Evolutionary conservation across 2,329 filamentous ascomycete species (phyloP), one percentile per base, ranked within the genome.

Genomic region (Chaetothyriales sp.): DNA sequence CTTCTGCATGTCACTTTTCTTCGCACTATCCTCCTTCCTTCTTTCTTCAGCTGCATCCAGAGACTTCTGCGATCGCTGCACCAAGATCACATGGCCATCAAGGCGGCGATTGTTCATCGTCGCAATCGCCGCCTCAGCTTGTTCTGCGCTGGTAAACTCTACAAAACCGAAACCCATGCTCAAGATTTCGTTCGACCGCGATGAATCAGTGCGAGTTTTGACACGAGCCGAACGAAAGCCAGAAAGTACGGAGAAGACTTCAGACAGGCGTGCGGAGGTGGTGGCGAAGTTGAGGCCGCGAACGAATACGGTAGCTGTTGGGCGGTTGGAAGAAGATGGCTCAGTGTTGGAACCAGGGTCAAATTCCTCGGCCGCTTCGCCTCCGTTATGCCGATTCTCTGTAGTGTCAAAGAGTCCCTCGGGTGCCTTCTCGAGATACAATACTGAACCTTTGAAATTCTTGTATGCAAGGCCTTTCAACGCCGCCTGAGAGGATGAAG

Each of bases 111-210:
- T 88, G 66, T 97, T 82, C 87, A 97, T 92, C n/a, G 82, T 80
- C 60, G 80, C 77, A 53, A 88, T 73, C 20, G 90, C 92, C 46
- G 85, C 83, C 59, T 86, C 80, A 0, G 92, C 90, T 62, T 89
- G 80, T 43, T 76, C 77, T 63, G 86, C 86, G 59, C 77, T 83
- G 54, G 77, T 78, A 70, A 97, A 98, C 62, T 95, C 89, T 54
- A 89, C 80, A 67, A 98, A 98, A 45, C 89, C 92, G 66, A 94
- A 98, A 40, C 92, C 92, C 89, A 97, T 95, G 66, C 89, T 95
- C 50, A 98, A 79, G 3, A 85, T 78, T 67, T 94, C 84, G 7
- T 86, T 87, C 18, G 86, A 83, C 64, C 85, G 86, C 73, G 95
- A 95, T n/a, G 89, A 80, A 65, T 98, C 89, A 43, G 82, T 79